A percentile compares a stretch with the other conserved stretches of the same genome.
Evolutionary conservation across 2,329 filamentous ascomycete species (phyloP).

Genomic region (Phaeosphaeriaceae sp.): DNA sequence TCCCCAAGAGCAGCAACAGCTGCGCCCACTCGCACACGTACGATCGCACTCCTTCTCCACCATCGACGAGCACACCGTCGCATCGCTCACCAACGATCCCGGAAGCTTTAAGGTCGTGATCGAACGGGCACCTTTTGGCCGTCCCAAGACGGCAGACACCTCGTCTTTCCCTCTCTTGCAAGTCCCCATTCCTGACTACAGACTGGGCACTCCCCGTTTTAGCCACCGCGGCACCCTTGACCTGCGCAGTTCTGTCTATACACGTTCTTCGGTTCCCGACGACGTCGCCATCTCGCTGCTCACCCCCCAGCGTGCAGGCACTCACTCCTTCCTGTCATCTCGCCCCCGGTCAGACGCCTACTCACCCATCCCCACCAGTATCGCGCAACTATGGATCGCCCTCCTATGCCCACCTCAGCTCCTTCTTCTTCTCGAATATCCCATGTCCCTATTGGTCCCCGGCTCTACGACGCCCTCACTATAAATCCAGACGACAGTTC

Average conservation of each 20-base stretch:
- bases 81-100: slow-evolving; percentile 61
- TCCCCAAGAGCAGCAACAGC: slow-evolving; percentile 20
- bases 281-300: slow-evolving; percentile 69
- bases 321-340: slow-evolving; percentile 44
- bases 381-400: slow-evolving; percentile 45
- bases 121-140: slow-evolving; percentile 68
- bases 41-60: slow-evolving; percentile 81
- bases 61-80: slow-evolving; percentile 65
- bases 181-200: slow-evolving; percentile 82
- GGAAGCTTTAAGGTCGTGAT: slow-evolving; percentile 83
- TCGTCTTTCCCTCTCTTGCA: slow-evolving; percentile 66
- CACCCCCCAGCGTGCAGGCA: slow-evolving; percentile 48
- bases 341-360: slow-evolving; percentile 47
- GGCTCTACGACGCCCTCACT: slow-evolving; percentile 82
- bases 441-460: slow-evolving; percentile 57
- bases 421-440: slow-evolving; percentile 46
- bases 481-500: slow-evolving; percentile 80
- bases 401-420: slow-evolving; percentile 40
- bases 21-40: slow-evolving; percentile 33
- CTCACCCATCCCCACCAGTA: slow-evolving; percentile 42
- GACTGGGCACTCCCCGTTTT: slow-evolving; percentile 81
- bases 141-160: slow-evolving; percentile 68
- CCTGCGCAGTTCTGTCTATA: slow-evolving; percentile 80
- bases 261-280: slow-evolving; percentile 69
- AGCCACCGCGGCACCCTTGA: slow-evolving; percentile 76